Evolutionary conservation across 495 filamentous ascomycete species (phyloP), one percentile per base, ranked within the genome.

Genomic region (Lasiosphaeriaceae sp.): DNA sequence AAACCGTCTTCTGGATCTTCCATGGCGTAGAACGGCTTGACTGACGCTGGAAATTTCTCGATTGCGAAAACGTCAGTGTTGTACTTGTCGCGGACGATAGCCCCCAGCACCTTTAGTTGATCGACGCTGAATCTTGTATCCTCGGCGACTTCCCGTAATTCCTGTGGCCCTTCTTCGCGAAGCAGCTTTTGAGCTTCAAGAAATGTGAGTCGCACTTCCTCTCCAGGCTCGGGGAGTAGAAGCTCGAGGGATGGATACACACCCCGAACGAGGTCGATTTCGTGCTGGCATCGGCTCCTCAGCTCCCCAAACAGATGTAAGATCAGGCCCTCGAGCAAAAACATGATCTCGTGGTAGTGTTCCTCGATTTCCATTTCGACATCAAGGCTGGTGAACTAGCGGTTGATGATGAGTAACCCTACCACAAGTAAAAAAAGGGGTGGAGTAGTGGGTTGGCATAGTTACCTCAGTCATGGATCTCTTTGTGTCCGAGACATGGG

Each of bases 21-120:
- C 80, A 91, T 89, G 67, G 92, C 90, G 73, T 96, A 96, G 78
- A 96, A 96, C 35, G 92, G 92, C 21, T 91, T 84, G 23, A 92
- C 86, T 43, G 77, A 69, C 70, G 91, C 87, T 54, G 92, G 92
- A 81, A 90, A 96, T 75, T 95, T 88, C 78, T 96, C 90, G 56
- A 96, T 79, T 6, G 91, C 85, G 75, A 91, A 96, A 80, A 96
- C 96, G 74, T 96, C 92, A 59, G 89, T 91, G 67, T 83, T 79
- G 80, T 87, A 91, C 73, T 92, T 96, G 52, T 87, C 81, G 55
- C 86, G 85, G 56, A 96, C 82, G 45, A 96, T 80, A n/a, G 80
- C 82, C 55, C 92, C 92, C n/a, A 96, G 83, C 22, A 86, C 88
- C 75, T 94, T 94, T 71, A 96, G 92, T 74, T 95, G 88, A 0